Evolutionary conservation across 2,329 filamentous ascomycete species (phyloP), one percentile per base, ranked within the genome.

Genomic region (Clarireedia homoeocarpa): DNA sequence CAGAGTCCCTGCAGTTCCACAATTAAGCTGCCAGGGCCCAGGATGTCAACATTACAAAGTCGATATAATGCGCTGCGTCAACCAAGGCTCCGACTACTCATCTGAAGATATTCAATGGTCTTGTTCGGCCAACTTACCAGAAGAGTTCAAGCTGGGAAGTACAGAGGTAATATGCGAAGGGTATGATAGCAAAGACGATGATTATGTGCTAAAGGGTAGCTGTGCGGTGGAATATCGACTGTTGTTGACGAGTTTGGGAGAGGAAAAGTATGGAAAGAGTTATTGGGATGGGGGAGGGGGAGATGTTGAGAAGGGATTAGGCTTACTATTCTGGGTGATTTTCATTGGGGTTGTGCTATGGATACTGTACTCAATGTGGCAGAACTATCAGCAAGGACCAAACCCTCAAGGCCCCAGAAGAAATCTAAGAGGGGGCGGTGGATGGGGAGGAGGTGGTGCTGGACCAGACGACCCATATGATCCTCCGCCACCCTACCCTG

Each of bases 111-210:
- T 96, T 39, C 86, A 96, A 73, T 99, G 92, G 92, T 89, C 88
- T 27, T 99, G 92, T 73, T 83, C 82, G 5, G 82, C 83, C 0
- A 71, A 73, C 2, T 70, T 86, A 15, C 83, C 84, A 0, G 73
- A 77, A 23, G 80, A 84, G 66, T 77, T 86, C 60, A 81, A 80
- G 71, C 82, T 97, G 27, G 91, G 89, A 56, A 80, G 81, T 59
- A 96, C 92, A 10, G 91, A 97, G 60, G 92, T 97, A 55, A 77
- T 91, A 10, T 99, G 94, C 71, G 92, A 99, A 69, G 92, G 94
- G 10, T 97, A 96, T 73, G 75, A 81, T 57, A 77, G 75, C 14
- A 73, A 85, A 0, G 82, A 92, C 48, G 94, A 97, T 70, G 83
- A 83, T 0, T 95, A 90, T 70, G 81, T 97, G n/a, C 74, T 97